These are phyloP conservation scores for Aquilaria sinensis DNA, from an alignment of 345 rosid species.

Conservation along the genomic window DNA sequence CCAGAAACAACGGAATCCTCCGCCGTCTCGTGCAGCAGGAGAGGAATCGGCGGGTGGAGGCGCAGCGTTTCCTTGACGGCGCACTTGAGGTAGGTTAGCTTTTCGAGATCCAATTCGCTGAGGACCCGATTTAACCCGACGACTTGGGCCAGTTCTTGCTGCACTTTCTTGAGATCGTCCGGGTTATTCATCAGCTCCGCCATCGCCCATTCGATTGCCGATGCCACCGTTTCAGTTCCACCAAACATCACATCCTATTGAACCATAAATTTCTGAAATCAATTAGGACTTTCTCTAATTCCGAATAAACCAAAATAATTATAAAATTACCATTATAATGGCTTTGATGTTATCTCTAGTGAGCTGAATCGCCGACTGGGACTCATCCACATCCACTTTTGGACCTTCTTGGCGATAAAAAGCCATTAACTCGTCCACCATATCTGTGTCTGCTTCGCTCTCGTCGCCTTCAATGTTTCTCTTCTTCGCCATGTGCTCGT, in stretches of 20 bases:
- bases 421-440: conserved; percentile 83
- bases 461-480: neutral
- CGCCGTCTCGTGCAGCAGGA: conserved; percentile 65
- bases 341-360: conserved; percentile 83
- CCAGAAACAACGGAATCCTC: conserved; percentile 48
- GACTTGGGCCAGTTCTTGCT: conserved; percentile 49
- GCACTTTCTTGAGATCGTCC: conserved; percentile 39
- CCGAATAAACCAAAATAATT: neutral
- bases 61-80: conserved; percentile 60
- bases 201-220: conserved; percentile 76
- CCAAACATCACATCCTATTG: conserved; percentile 48
- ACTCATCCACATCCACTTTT: conserved; percentile 27
- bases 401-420: conserved; percentile 47
- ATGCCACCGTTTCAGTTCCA: conserved; percentile 79
- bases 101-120: conserved; percentile 55
- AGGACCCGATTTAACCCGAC: conserved; percentile 46
- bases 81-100: conserved; percentile 49
- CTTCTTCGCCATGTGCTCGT: conserved; percentile 56
- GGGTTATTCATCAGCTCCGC: conserved; percentile 63
- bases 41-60: conserved; percentile 81
- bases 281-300: neutral
- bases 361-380: conserved; percentile 43
- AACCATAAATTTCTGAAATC: neutral
- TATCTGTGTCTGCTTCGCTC: conserved; percentile 39
- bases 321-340: conserved; percentile 67